phyloP scores from a whole-genome alignment of 352 stramenopile genomes.

The Globisporangium spinosum region DNA sequence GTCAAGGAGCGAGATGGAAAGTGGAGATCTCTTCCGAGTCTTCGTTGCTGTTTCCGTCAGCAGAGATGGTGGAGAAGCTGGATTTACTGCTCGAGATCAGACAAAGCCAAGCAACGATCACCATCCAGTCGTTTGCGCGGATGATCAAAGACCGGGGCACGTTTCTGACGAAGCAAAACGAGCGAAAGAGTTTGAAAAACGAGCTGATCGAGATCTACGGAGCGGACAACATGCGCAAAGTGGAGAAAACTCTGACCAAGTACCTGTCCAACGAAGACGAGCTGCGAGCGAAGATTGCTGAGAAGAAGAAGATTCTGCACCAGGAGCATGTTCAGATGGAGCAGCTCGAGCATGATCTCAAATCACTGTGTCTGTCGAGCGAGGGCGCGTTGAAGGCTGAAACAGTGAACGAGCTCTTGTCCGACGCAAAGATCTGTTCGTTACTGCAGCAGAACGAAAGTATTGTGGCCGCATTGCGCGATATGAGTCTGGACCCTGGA shows the following conservation, averaged over 20 bases:
- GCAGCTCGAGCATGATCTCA: conserved; percentile 41
- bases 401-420: conserved; percentile 49
- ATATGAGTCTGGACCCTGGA: conserved; percentile 64
- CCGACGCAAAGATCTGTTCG: conserved; percentile 37
- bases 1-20: neutral
- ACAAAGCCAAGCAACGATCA: conserved; percentile 28
- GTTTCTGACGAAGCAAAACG: conserved; percentile 31
- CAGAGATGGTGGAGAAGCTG: conserved; percentile 34
- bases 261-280: conserved; percentile 41
- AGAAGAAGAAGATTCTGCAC: conserved; percentile 25
- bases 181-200: conserved; percentile 28
- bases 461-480: conserved; percentile 49
- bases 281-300: conserved; percentile 31
- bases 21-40: conserved; percentile 19
- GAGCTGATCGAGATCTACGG: conserved; percentile 45
- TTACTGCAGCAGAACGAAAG: conserved; percentile 38
- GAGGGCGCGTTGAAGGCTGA: conserved; percentile 31
- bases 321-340: conserved; percentile 24
- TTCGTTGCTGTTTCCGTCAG: conserved; percentile 26
- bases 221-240: conserved; percentile 24
- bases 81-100: conserved; percentile 34
- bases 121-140: conserved; percentile 37
- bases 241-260: conserved; percentile 37
- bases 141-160: conserved; percentile 29
- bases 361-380: conserved; percentile 31